Evolutionary conservation across 2,329 filamentous ascomycete genomes (phyloP).

Genomic region (Ustilaginoidea virens): DNA sequence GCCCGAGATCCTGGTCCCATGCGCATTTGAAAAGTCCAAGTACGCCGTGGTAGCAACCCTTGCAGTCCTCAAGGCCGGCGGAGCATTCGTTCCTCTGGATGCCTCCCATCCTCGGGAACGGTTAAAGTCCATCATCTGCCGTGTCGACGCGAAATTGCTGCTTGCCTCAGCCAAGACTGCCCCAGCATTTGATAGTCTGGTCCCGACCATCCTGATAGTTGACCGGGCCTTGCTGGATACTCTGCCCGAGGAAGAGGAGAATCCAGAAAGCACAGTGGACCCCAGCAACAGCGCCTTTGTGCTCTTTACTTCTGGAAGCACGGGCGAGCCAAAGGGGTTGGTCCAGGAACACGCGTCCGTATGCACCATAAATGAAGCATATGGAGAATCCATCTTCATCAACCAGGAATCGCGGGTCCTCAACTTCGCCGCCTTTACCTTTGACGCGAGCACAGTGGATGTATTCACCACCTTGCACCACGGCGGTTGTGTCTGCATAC

Average conservation of each 20-base stretch:
- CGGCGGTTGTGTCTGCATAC: slow-evolving; percentile 5
- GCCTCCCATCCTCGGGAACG: neutral
- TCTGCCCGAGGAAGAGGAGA: neutral
- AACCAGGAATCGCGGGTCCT: neutral
- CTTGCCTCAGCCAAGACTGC: neutral
- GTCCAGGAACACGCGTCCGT: slow-evolving; percentile 8
- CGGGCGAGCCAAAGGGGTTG: slow-evolving; percentile 10
- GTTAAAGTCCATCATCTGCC: neutral
- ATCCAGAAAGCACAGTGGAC: neutral
- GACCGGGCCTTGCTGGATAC: neutral
- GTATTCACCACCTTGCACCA: neutral
- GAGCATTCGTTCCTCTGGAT: neutral
- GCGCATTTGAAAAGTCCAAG: neutral
- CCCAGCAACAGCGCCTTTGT: slow-evolving; percentile 6
- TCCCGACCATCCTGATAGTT: neutral
- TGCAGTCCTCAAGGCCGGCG: neutral
- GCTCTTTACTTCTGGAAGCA: slow-evolving; percentile 9
- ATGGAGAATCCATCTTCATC: neutral
- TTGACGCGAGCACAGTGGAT: neutral
- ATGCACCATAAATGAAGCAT: slow-evolving; percentile 1
- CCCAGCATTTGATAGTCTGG: neutral
- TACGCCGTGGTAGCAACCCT: slow-evolving; percentile 1
- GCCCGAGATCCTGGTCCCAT: neutral
- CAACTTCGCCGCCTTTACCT: slow-evolving; percentile 6
- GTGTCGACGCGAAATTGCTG: neutral